Evolutionary conservation across 2,329 filamentous ascomycete species (phyloP), one percentile per base, ranked within the genome.

Genomic region (Diplodia corticola): DNA sequence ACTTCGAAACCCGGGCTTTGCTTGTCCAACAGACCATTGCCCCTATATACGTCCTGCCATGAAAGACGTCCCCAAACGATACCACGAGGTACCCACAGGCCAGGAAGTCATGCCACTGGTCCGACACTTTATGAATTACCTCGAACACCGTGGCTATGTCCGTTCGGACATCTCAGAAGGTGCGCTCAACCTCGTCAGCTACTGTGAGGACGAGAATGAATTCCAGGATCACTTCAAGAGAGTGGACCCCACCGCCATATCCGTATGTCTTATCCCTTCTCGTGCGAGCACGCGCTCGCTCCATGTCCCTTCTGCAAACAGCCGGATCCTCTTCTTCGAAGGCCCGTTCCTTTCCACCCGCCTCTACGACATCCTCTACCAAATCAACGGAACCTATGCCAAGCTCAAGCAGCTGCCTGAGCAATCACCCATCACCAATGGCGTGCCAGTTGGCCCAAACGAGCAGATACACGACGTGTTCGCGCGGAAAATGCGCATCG

Each of bases 181-280:
- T 3, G 69, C 70, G 4, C 67, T 77, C 0, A 53, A 74, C n/a
- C 61, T 75, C 0, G 26, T 76, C 9, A 73, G 74, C 13, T 75
- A 73, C 24, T 69, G 70, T 1, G 65, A 69, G 0, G 69, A 75
- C 28, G 65, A 71, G 0, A 65, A 66, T 7, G 46, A 70, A 17
- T 71, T 75, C 7, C 70, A 70, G 26, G 66, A 67, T 2, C 51
- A 66, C 1, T 63, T 70, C 6, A 64, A 66, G 3, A 67, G 30
- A 26, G 63, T 73, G 3, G 51, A 63, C 30, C 33, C 65, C 0
- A 65, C 67, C 2, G 70, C 75, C 30, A 72, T 74, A 10, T 71
- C 70, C 1, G 69, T 76, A 12, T 77, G 74, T 53, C 67, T 76
- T 0, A 70, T 76, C 5, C 74, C 75, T 1, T 72, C 69, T 13